Evolutionary conservation across 2,329 filamentous ascomycete genomes (phyloP), one percentile per base, ranked within the genome.

Genomic region (Hortaea werneckii): DNA sequence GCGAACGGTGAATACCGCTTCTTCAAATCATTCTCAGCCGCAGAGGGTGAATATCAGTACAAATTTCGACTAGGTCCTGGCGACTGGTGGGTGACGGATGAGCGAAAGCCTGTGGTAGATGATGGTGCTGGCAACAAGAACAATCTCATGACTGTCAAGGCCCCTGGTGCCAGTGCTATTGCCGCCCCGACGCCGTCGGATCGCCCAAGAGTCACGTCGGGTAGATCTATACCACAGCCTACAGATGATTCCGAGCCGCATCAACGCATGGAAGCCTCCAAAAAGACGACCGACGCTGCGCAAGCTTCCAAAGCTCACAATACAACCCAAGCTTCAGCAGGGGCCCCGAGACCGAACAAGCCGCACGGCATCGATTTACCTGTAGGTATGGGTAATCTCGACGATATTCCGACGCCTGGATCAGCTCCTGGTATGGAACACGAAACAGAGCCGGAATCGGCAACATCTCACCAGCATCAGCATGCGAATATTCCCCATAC

Each of bases 1-100:
- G 70, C 74, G 7, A 65, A 71, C 4, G 66, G 74, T 32, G 60
- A 80, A 44, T 67, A 78, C 47, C 59, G 73, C 9, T 88, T 85
- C 59, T 70, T 65, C 38, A 78, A 78, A 47, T 64, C 71, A 1
- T 69, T 86, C 39, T 61, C 72, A 32, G 68, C 77, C 12, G 68
- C 75, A 20, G 76, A 75, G 20, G 73, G 76, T 40, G 74, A 78
- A 47, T 78, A 86, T 53, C 79, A 85, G 57, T 89, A 87, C 73
- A 88, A 87, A 64, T 83, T 88, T 54, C 76, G 82, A 29, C 68
- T 84, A 32, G 83, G 82, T 7, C 62, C 72, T 13, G 78, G 77
- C 41, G 76, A 85, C 52, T 85, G 80, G 78, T 86, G 83, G 83
- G 70, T 80, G 26, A 63, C 85, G 40, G 78, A 87, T 54, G 79